Conservation (phyloP, 352 stramenopile species). For the Elongisporangium prolatum region DNA sequence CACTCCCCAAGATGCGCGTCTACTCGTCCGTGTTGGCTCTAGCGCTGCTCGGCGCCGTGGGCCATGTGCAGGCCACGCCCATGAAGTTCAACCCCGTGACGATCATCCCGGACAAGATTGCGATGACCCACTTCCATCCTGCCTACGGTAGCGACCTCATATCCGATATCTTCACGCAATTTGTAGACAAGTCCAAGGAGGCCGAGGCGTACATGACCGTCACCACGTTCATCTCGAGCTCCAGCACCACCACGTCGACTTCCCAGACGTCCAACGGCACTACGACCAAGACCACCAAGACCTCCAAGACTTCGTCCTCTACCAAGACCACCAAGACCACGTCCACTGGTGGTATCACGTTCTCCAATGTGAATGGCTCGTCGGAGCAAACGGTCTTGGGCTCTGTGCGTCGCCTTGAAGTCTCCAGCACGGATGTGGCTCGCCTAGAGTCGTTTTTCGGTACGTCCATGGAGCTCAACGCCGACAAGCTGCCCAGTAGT, state of each 20-base stretch:
- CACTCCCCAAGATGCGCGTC: neutral
- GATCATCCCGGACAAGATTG: slow-evolving; percentile 12
- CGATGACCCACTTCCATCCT: slow-evolving; percentile 30
- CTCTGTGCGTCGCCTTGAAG: slow-evolving; percentile 12
- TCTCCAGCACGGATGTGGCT: slow-evolving; percentile 24
- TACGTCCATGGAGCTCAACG: slow-evolving; percentile 18
- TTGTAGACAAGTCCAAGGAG: slow-evolving; percentile 19
- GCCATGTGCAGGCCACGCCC: slow-evolving; percentile 10
- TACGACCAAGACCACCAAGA: slow-evolving; percentile 1
- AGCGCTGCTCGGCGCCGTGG: slow-evolving; percentile 1
- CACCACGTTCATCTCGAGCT: neutral
- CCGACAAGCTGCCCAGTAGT: neutral
- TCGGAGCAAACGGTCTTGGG: slow-evolving; percentile 2
- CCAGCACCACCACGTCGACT: slow-evolving; percentile 6
- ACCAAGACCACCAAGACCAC: neutral
- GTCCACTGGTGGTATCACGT: neutral
- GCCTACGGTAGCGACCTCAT: slow-evolving; percentile 21
- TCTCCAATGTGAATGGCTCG: neutral
- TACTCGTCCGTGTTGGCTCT: neutral
- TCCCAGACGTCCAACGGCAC: slow-evolving; percentile 13
- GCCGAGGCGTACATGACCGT: neutral
- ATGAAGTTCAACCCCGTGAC: slow-evolving; percentile 30
- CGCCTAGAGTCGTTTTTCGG: slow-evolving; percentile 31
- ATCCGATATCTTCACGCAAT: slow-evolving; percentile 10
- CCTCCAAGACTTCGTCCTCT: slow-evolving; percentile 2